Evolutionary conservation across 2,329 filamentous ascomycete genomes (phyloP).

Genomic region (Claviceps pazoutovae): DNA sequence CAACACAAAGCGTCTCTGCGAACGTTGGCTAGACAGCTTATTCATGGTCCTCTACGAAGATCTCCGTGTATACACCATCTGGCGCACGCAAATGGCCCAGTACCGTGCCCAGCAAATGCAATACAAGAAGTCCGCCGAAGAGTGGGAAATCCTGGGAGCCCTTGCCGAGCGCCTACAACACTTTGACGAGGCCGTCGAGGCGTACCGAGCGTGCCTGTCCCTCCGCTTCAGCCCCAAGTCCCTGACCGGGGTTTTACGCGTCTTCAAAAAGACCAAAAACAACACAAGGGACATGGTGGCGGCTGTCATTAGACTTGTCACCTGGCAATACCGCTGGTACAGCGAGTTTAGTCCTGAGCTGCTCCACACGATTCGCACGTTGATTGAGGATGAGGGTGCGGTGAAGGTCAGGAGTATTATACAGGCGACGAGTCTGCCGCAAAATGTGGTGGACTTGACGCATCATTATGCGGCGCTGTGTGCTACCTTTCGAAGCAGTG

Average conservation of each 20-base stretch:
- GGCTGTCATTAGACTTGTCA: constrained; percentile 79
- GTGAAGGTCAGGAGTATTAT: constrained; percentile 97
- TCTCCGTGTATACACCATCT: constrained; percentile 95
- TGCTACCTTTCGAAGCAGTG: constrained; percentile 87
- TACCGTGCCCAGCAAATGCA: constrained; percentile 85
- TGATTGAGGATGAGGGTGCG: constrained; percentile 95
- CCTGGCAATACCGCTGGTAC: constrained; percentile 99
- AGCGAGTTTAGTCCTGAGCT: constrained; percentile 95
- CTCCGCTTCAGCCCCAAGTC: constrained; percentile 91
- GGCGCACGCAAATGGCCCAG: constrained; percentile 95
- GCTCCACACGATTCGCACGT: constrained; percentile 70
- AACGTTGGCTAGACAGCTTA: constrained; percentile 93
- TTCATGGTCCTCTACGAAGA: constrained; percentile 99
- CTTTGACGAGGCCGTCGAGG: constrained; percentile 79
- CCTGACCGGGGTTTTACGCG: constrained; percentile 67
- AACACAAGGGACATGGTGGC: constrained; percentile 71
- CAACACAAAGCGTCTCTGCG: constrained; percentile 92
- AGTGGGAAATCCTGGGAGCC: constrained; percentile 95
- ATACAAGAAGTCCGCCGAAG: constrained; percentile 92
- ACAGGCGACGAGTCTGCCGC: constrained; percentile 85
- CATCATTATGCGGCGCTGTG: constrained; percentile 94
- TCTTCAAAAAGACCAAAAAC: constrained; percentile 65
- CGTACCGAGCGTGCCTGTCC: constrained; percentile 75
- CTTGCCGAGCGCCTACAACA: constrained; percentile 89
- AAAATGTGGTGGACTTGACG: constrained; percentile 84